Evolutionary conservation across 1,284 basidiomycete genomes (phyloP), one percentile per base, ranked within the genome.

Genomic region (Ganoderma sp.): DNA sequence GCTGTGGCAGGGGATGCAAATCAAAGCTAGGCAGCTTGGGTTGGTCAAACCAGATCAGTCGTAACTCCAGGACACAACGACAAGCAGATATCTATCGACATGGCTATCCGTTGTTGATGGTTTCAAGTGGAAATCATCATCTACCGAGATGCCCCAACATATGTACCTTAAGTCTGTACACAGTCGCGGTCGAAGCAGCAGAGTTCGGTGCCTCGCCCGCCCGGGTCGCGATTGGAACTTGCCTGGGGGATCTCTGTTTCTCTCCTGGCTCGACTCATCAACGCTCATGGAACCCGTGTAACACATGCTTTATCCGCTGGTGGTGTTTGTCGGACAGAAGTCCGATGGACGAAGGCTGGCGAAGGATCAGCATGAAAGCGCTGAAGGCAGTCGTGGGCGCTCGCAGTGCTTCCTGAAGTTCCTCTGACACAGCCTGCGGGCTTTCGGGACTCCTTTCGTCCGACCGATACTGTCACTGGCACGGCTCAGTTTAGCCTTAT

Each of bases 11-110:
- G 71, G 64, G 7, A 43, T 72, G 54, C 71, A 72, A 61, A 64
- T 72, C 39, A 67, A 72, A 48, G 71, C 71, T 2, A 64, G 45
- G 28, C 68, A 69, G 41, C 56, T 72, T 5, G 68, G 66, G 2
- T 8, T 71, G 22, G 32, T 69, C 54, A 17, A 50, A 15, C 52
- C 34, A 43, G 7, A 25, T 41, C 19, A 28, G 3, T 22, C 25
- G 48, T 52, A 25, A 52, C 37, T 39, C 10, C 3, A 39, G 37
- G 48, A 10, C 22, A 14, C 48, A 5, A 25, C 22, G 48, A 25
- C 22, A 52, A 52, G 22, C 48, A 6, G n/a, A 52, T 52, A 52
- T 25, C 10, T 52, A 10, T 52, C 48, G n/a, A 25, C 48, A 9
- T 14, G 12, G 22, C 22, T 14, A 3, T 52, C 5, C 12, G 22